Evolutionary conservation across 805 yeast genomes (phyloP), one percentile per base, ranked within the genome.

Genomic region (Spathaspora gorwiae): DNA sequence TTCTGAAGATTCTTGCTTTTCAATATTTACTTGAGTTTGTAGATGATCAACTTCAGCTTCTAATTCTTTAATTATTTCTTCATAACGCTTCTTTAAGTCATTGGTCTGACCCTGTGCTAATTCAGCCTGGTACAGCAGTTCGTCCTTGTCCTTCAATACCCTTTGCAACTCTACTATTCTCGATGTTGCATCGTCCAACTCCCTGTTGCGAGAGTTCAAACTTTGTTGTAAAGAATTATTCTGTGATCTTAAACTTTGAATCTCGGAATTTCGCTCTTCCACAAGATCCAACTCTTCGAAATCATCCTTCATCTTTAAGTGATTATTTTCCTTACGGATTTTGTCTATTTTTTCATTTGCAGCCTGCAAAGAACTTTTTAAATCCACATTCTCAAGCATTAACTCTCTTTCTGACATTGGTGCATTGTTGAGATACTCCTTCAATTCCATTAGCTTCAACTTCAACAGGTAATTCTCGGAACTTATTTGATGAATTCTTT

Each of bases 381-480:
- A 43, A 31, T 40, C 35, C 2, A 43, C 37, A 39, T 47, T 47
- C 35, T 44, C 46, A n/a, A 38, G 7, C 31, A 38, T 31, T 5
- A 50, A 14, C 13, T 45, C 44, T 27, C 31, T 40, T 13, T 50
- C 47, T 8, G 35, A 37, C 19, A 37, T 27, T 19, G 53, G 49
- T 14, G 47, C 40, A 33, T 42, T 38, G 15, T 48, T 40, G 26
- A 50, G 35, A 12, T 41, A 40, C 9, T 44, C 35, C 26, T 39
- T 35, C 15, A 50, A 37, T 29, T 44, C 47, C 14, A 42, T 35
- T n/a, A 43, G 43, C 26, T 47, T 45, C 6, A 50, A 38, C 36
- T 42, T 37, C 46, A 47, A 46, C 38, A 45, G 42, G 19, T 34
- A 41, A 26, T 50, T 50, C 40, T 50, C 53, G 31, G 44, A 38